Conservation (phyloP, 176 grass and related monocot species). For the Eragrostis curvula region DNA sequence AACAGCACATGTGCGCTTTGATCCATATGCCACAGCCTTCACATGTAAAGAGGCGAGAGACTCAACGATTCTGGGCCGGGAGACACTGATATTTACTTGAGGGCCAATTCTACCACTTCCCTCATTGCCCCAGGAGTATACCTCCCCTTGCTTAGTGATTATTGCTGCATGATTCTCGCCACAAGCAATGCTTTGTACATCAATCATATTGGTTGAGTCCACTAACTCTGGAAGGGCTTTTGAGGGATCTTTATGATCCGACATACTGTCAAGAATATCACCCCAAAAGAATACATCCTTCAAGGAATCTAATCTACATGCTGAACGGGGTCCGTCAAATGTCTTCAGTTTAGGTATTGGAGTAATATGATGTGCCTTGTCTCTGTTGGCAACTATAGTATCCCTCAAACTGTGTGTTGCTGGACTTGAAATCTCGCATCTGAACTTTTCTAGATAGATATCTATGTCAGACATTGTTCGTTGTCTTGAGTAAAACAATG, state of each 20-base stretch:
- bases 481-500: constrained; percentile 70
- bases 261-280: constrained; percentile 59
- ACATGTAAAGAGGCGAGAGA: constrained; percentile 70
- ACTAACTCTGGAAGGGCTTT: constrained; percentile 73
- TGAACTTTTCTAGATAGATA: constrained; percentile 68
- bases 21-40: constrained; percentile 76
- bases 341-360: constrained; percentile 57
- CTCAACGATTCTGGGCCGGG: constrained; percentile 60
- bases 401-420: constrained; percentile 60
- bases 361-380: constrained; percentile 41
- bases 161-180: constrained; percentile 74
- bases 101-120: constrained; percentile 53
- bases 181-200: constrained; percentile 79
- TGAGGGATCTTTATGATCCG: constrained; percentile 42
- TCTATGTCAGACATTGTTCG: constrained; percentile 66
- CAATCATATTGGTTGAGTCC: constrained; percentile 70
- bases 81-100: constrained; percentile 55
- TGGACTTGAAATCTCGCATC: constrained; percentile 56
- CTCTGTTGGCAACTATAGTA: constrained; percentile 46
- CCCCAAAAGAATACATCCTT: constrained; percentile 99
- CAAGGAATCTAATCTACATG: constrained; percentile 64
- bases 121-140: constrained; percentile 88
- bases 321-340: constrained; percentile 54
- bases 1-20: constrained; percentile 78
- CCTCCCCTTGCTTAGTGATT: constrained; percentile 91